Evolutionary conservation across 331 rosid genomes (phyloP), one percentile per base, ranked within the genome.

Genomic region (Phaseolus coccineus): DNA sequence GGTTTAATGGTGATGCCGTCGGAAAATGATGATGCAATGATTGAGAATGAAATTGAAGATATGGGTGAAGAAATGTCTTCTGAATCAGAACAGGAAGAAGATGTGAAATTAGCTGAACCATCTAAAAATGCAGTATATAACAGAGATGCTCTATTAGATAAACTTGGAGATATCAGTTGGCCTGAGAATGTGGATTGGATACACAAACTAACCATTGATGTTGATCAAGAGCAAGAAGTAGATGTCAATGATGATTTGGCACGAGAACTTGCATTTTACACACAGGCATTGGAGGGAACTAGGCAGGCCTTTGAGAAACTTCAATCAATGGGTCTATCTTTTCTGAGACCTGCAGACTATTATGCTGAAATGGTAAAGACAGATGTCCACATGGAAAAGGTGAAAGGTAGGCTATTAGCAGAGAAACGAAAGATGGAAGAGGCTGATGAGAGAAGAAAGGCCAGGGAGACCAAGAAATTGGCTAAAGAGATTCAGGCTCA

Each of bases 321-420:
- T 70, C 87, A 90, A 70, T 81, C 93, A 8, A 85, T 84, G 84
- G 89, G 88, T 89, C 83, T 85, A 56, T 90, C 91, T 9, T 92
- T 90, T 74, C 91, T 88, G 61, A 87, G 94, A 83, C 93, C 93
- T 12, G 50, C 89, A 3, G 94, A 91, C 78, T 91, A 87, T 83
- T 90, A 91, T 73, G 97, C 97, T 0, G 92, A 91, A 74, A 91
- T 91, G 97, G 97, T 89, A 80, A 91, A 91, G 89, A 77, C 97
- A 10, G 97, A 91, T 79, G 48, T 72, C 14, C 97, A 91, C 82
- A 91, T 91, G 94, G 89, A 35, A 84, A 92, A 86, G 69, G 91
- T 92, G 53, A 92, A 90, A 85, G 92, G 94, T 6, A 82, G 86
- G 52, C 88, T 92, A 6, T 75, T 92, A 82, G 80, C 86, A 2